These are phyloP conservation scores for Pleurotus tuber-regium DNA, from an alignment of 768 basidiomycete genomes.

Conservation along the genomic window DNA sequence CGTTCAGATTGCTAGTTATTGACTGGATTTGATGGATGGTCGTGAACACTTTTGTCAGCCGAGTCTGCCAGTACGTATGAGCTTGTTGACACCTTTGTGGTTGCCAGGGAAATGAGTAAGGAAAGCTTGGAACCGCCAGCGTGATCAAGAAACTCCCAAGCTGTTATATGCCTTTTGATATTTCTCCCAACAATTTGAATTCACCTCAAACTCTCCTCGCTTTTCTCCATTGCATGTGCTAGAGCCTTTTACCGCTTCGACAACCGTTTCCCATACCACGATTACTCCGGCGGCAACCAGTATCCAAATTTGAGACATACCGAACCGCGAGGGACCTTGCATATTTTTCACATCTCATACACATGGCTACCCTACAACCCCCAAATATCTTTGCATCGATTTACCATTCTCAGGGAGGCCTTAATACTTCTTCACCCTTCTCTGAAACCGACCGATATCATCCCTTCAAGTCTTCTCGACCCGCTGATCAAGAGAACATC, in stretches of 20 bases:
- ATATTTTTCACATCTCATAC: slow-evolving; percentile 5
- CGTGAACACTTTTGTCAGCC: neutral
- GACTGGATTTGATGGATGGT: slow-evolving; percentile 1
- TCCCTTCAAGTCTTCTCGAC: neutral
- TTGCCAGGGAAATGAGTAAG: slow-evolving; percentile 2
- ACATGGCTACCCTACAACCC: slow-evolving; percentile 8
- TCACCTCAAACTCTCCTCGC: neutral
- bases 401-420: slow-evolving; percentile 8
- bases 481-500: neutral
- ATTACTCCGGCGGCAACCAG: slow-evolving; percentile 5
- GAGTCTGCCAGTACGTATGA: neutral
- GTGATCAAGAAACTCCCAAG: neutral
- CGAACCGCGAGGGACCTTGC: slow-evolving; percentile 6
- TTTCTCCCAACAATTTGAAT: neutral
- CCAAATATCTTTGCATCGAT: slow-evolving; percentile 4
- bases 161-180: neutral
- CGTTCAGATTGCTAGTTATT: neutral
- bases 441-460: slow-evolving; percentile 7
- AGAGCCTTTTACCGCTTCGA: slow-evolving; percentile 1
- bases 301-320: slow-evolving; percentile 5
- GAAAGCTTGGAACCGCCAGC: neutral
- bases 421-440: neutral
- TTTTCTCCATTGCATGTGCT: slow-evolving; percentile 6
- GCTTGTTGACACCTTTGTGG: neutral
- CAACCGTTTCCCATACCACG: slow-evolving; percentile 5